These are phyloP conservation scores for Phytophthora syringae DNA, from an alignment of 352 stramenopile species.

Conservation along the genomic window DNA sequence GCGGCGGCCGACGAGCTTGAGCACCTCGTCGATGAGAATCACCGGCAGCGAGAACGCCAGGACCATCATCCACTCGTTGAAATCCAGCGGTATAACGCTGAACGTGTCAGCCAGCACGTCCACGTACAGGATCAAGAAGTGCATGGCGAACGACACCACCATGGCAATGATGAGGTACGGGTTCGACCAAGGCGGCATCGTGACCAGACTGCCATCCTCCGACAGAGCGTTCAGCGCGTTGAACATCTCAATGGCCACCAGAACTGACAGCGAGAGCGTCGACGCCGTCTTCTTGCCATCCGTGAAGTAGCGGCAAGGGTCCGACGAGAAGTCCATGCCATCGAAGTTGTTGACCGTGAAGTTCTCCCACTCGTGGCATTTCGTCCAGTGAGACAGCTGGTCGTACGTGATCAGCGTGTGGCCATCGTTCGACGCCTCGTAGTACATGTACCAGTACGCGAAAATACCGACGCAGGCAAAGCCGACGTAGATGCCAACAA, in stretches of 20 bases:
- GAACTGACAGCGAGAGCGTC: constrained; percentile 93
- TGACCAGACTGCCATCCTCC: constrained; percentile 92
- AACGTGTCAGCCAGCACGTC: constrained; percentile 94
- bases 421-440: constrained; percentile 89
- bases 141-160: constrained; percentile 92
- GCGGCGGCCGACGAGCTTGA: constrained; percentile 92
- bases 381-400: constrained; percentile 91
- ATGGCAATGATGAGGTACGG: constrained; percentile 95
- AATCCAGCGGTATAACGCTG: constrained; percentile 91
- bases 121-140: constrained; percentile 96
- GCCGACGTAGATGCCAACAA: constrained; percentile 95
- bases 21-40: constrained; percentile 94
- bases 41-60: constrained; percentile 93
- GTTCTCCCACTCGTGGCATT: constrained; percentile 92
- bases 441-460: constrained; percentile 95
- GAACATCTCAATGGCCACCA: constrained; percentile 97
- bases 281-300: constrained; percentile 92
- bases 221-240: constrained; percentile 95
- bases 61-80: constrained; percentile 94
- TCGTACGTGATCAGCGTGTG: constrained; percentile 92
- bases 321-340: constrained; percentile 88
- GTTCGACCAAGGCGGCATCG: constrained; percentile 94
- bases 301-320: constrained; percentile 94
- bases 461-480: constrained; percentile 93
- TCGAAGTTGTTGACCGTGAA: constrained; percentile 94